Evolutionary conservation across 257 asterid species (phyloP).

Genomic region (Nyctanthes arbortristis): DNA sequence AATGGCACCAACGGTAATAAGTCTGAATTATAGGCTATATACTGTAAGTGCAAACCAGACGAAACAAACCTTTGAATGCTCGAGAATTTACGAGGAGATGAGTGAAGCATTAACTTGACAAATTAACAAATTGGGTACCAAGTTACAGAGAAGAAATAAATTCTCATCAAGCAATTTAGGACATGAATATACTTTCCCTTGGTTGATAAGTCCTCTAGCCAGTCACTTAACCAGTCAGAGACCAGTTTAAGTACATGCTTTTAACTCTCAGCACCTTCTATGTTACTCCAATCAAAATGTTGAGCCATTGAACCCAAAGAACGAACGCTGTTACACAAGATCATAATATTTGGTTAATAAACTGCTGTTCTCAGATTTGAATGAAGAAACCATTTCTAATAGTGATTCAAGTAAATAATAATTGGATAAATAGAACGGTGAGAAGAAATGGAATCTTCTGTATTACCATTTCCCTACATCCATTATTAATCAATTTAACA

Average conservation of each 20-base stretch:
- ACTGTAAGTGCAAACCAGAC: too few species aligned
- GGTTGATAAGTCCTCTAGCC: neutral
- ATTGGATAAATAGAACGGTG: neutral
- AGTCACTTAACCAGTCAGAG: neutral
- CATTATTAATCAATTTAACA: neutral
- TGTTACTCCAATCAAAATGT: conserved; percentile 49
- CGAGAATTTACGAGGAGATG: neutral
- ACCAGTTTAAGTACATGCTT: neutral
- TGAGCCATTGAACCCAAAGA: conserved; percentile 86
- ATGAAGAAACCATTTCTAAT: neutral
- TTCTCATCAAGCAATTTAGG: neutral
- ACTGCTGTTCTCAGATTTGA: neutral
- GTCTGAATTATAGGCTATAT: too few species aligned
- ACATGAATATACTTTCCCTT: neutral
- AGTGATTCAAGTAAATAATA: neutral
- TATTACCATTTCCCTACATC: neutral
- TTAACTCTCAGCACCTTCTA: conserved; percentile 1
- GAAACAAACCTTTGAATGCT: too few species aligned
- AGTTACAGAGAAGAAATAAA: neutral
- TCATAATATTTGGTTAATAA: conserved; percentile 10
- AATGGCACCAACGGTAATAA: too few species aligned
- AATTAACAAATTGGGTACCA: neutral
- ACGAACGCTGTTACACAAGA: conserved; percentile 53
- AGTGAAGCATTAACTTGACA: neutral
- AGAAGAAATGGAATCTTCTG: too few species aligned